phyloP scores from a whole-genome alignment of 306 rosid genomes.

The Lathyrus tuberosus region DNA sequence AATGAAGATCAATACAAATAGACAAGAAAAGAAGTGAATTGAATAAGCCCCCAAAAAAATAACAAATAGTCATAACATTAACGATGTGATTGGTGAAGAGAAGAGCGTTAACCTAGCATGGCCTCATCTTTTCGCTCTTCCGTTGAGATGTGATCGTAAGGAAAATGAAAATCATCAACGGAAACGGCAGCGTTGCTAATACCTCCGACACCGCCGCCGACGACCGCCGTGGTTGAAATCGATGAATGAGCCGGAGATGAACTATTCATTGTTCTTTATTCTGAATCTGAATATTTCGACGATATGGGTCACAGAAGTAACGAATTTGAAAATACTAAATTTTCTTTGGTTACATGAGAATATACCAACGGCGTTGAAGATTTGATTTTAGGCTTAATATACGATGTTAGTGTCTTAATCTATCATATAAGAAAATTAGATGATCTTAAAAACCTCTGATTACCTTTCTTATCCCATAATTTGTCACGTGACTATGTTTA shows the following conservation, averaged over 20 bases:
- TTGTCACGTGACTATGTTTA: too few relatives aligned
- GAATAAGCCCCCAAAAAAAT: neutral
- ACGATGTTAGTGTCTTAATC: too few relatives aligned
- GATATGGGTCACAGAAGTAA: too few relatives aligned
- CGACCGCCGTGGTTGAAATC: slow-evolving; percentile 67
- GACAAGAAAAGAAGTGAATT: slow-evolving; percentile 1
- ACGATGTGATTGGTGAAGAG: neutral
- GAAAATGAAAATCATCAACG: slow-evolving; percentile 63
- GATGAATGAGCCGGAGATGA: slow-evolving; percentile 88
- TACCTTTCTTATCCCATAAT: too few relatives aligned
- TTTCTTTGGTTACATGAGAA: too few relatives aligned
- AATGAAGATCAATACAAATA: slow-evolving; percentile 6
- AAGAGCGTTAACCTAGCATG: slow-evolving; percentile 58
- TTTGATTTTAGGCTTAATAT: too few relatives aligned
- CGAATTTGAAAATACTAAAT: too few relatives aligned
- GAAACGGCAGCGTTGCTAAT: slow-evolving; percentile 57
- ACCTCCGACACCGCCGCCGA: slow-evolving; percentile 65
- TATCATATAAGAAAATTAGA: too few relatives aligned
- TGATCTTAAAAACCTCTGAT: too few relatives aligned
- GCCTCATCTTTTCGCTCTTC: slow-evolving; percentile 84
- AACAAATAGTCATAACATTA: neutral
- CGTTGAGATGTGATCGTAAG: slow-evolving; percentile 61
- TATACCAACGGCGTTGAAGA: too few relatives aligned
- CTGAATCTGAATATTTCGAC: neutral
- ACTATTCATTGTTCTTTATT: slow-evolving; percentile 52